A percentile compares a stretch with the other conserved stretches of the same genome.
Evolutionary conservation across 108 stramenopile genomes (phyloP).

Genomic region (Nitzschia sp.): DNA sequence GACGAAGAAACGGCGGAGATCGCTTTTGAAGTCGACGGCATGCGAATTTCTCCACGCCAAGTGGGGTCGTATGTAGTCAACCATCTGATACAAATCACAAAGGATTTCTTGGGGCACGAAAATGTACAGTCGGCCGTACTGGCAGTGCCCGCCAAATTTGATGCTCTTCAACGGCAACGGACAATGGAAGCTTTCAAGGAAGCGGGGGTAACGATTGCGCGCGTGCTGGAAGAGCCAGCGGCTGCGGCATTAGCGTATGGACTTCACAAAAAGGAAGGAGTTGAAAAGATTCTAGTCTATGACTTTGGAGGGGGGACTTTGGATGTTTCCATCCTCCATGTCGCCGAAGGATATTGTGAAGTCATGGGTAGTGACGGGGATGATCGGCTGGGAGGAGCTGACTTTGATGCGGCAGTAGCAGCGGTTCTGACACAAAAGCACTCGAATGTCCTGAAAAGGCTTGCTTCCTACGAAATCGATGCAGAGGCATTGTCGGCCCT

Average conservation of each 20-base stretch:
- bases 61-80: slow-evolving; percentile 79
- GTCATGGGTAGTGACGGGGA: slow-evolving; percentile 95
- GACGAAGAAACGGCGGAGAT: slow-evolving; percentile 26
- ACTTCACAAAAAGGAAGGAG: slow-evolving; percentile 89
- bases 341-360: slow-evolving; percentile 92
- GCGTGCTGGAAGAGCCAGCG: slow-evolving; percentile 92
- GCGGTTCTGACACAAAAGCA: slow-evolving; percentile 47
- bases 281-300: slow-evolving; percentile 96
- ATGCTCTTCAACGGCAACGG: slow-evolving; percentile 77
- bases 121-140: slow-evolving; percentile 93
- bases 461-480: slow-evolving; percentile 29
- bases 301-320: slow-evolving; percentile 98
- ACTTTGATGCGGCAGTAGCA: slow-evolving; percentile 91
- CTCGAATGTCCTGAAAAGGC: slow-evolving; percentile 16
- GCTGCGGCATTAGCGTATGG: slow-evolving; percentile 98
- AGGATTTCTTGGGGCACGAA: slow-evolving; percentile 81
- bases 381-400: slow-evolving; percentile 85
- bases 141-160: slow-evolving; percentile 96
- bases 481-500: slow-evolving; percentile 59
- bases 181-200: slow-evolving; percentile 78
- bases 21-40: slow-evolving; percentile 29
- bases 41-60: slow-evolving; percentile 61
- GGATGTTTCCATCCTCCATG: slow-evolving; percentile 91
- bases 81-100: slow-evolving; percentile 72
- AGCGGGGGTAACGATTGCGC: slow-evolving; percentile 85